phyloP scores from a whole-genome alignment of 164 flowering plant genomes.

The Warburgia ugandensis region DNA sequence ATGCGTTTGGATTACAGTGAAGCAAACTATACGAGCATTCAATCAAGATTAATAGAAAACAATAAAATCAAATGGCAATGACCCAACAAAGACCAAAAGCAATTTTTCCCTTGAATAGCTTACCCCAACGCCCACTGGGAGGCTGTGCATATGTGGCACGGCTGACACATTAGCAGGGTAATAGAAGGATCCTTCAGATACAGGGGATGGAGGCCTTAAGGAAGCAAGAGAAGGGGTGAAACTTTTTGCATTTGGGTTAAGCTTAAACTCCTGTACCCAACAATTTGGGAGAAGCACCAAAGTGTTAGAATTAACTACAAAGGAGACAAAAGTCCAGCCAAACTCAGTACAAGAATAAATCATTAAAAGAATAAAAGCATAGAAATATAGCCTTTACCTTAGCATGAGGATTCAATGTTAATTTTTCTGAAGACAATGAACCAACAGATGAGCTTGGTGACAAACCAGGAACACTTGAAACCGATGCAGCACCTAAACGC shows the following conservation, averaged over 20 bases:
- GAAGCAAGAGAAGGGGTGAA: conserved; percentile 58
- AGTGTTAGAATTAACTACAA: neutral
- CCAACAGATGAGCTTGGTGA: conserved; percentile 92
- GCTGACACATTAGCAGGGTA: conserved; percentile 42
- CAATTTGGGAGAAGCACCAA: conserved; percentile 1
- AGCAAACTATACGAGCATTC: too few relatives aligned
- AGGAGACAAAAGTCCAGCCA: neutral
- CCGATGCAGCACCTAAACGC: conserved; percentile 31
- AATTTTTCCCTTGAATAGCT: too few relatives aligned
- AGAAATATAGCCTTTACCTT: conserved; percentile 40
- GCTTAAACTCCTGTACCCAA: conserved; percentile 72
- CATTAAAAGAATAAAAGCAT: neutral
- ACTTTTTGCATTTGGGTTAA: conserved; percentile 95
- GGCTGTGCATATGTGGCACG: conserved; percentile 60
- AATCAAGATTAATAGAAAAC: too few relatives aligned
- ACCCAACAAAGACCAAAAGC: too few relatives aligned
- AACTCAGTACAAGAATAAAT: neutral
- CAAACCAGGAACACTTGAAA: conserved; percentile 48
- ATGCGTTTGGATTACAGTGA: too few relatives aligned
- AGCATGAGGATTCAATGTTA: conserved; percentile 87
- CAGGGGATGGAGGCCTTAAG: conserved; percentile 64
- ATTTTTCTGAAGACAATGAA: conserved; percentile 84
- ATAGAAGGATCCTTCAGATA: conserved; percentile 69
- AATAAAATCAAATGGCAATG: too few relatives aligned
- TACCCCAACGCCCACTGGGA: conserved; percentile 80